Base-by-base conservation (phyloP, 2,329 filamentous ascomycete species). In the Herpomyces periplanetae region DNA sequence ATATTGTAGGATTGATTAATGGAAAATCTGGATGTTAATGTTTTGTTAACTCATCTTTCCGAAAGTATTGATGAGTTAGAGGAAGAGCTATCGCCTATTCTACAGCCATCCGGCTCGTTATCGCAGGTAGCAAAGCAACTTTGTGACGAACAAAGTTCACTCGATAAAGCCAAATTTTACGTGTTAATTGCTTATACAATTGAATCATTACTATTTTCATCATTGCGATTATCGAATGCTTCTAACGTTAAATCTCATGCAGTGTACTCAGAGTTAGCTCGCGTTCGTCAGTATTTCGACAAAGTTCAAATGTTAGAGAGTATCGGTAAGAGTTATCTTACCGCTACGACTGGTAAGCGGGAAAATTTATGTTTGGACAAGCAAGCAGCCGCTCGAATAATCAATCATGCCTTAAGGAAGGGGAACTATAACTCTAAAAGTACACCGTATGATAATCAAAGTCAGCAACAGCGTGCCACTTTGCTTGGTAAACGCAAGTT, bases 151-250 rank as follows among this genome's bases (percentile, higher is more conserved):
- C n/a, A n/a, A n/a, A n/a, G n/a, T n/a, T n/a, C n/a, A n/a, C 49
- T 96, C 24, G 75, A 91, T 44, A 73, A 69, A 42, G 71, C 80
- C 4, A 88, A 91, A 41, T 56, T 88, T 23, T 69, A 84, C 34
- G 60, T 80, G n/a, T 47, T 85, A 9, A 49, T 61, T 19, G 63
- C 69, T 8, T 96, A 91, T 36, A 53, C 73, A 0, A 60, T 96
- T 26, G 75, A 91, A 33, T 84, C 73, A 1, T 44, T 87, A 5
- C 43, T 96, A 4, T 91, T 85, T 38, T 8, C 21, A 61, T 68
- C 63, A 20, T 61, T 64, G 25, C 45, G 96, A 10, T 58, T 60
- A 25, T 49, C 88, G 5, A 59, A 69, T 28, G 69, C 64, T 22
- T 49, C 60, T 12, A 53, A 87, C 31, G 60, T 65, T n/a, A 69